Base-by-base conservation (phyloP, 192 early-diverging fungal genomes). In the Pilobolus umbonatus region DNA sequence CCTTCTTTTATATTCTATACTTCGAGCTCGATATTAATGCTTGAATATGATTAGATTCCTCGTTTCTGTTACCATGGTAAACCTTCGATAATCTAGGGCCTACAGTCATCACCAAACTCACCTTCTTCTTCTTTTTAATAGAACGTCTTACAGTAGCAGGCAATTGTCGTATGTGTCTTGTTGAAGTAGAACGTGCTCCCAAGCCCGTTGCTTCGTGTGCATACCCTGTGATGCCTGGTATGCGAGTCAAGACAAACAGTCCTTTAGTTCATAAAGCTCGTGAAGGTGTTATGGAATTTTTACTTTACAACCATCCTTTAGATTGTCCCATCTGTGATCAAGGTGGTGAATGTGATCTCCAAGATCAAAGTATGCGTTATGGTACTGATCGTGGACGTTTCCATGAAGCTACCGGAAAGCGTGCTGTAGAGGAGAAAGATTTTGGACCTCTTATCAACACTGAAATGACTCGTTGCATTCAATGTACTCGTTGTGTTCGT, bases 141-240 rank as follows among this genome's bases (percentile, higher is more conserved):
- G 92, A 95, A 70, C 90, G 97, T 38, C 81, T 99, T 36, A 88
- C 91, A 11, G 81, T 99, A 50, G 97, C 97, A 10, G 97, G 97
- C 68, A 99, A 99, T 85, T 99, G 97, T 71, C 90, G 97, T 69
- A 98, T 99, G 95, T 99, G 97, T 69, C 82, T 99, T 57, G 95
- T 99, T 29, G 97, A 99, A 78, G 76, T 99, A 31, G 95, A 96
- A 74, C 92, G 88, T 70, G 82, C 91, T 45, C 95, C 95, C 45
- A 99, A 99, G 75, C 89, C 95, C 32, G 78, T 93, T 19, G 95
- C 97, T 14, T 96, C 95, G 46, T 99, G 97, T 67, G 93, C 97
- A 15, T 93, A 92, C 83, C 95, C 95, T 24, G 94, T 96, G 39
- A 91, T 88, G 77, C 92, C 94, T 1, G 95, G 95, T 54, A 98